Evolutionary conservation across 768 basidiomycete genomes (phyloP), one percentile per base, ranked within the genome.

Genomic region (Chiua virens): DNA sequence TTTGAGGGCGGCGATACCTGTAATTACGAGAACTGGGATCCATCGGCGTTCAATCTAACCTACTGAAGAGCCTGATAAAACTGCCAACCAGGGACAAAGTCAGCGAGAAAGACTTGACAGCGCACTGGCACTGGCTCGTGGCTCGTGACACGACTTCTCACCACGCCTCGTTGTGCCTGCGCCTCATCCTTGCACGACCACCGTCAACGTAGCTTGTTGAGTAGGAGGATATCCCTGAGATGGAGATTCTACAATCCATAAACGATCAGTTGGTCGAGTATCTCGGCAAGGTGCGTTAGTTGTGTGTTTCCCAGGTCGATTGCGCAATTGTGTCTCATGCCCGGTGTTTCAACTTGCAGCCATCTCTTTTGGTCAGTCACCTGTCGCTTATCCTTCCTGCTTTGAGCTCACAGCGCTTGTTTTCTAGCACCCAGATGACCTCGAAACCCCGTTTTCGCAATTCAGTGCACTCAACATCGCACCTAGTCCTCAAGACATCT

Each of bases 291-390:
- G 66, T 67, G 36, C 46, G 55, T 22, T 20, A 8, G 6, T 54
- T 39, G 6, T 28, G 41, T 48, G 32, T 50, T 46, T 50, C 27
- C 38, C 41, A 40, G 42, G 41, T 25, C 54, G 57, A 68, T 68
- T 52, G 68, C 68, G 68, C 66, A 59, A 68, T 68, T 61, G 43
- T 68, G 56, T 65, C 68, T 68, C 66, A 70, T 63, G 48, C 49
- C 30, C 30, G 30, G 30, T 14, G 18, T 32, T 36, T 50, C 25
- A 23, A 14, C 22, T n/a, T n/a, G n/a, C 44, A 58, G 62, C 9
- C 47, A 32, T 50, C 61, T 25, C 45, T 52, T 56, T 65, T 56
- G 49, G 66, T 63, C 21, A 39, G 66, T 53, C 30, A 1, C 13
- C 45, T n/a, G 4, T 5, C 13, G n/a, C n/a, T n/a, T n/a, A n/a